Conservation (phyloP, 2,329 filamentous ascomycete species). For the Escovopsis sp. region DNA sequence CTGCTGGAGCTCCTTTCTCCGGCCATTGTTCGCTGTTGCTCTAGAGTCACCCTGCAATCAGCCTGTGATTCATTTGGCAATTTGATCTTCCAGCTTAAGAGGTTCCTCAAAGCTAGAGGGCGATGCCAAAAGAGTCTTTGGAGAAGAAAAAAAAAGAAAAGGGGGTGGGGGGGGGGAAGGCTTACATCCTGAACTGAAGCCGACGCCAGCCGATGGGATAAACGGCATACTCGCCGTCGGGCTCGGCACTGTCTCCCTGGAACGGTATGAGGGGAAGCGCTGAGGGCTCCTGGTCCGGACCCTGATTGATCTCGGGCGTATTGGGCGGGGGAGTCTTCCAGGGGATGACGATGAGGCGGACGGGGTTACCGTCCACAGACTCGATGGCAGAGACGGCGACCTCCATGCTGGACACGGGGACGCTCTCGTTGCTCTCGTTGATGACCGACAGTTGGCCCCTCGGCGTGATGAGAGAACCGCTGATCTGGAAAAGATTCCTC, state of each 20-base stretch:
- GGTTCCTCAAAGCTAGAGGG: too few relatives aligned
- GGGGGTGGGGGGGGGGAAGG: slow-evolving; percentile 4
- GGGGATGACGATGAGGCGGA: slow-evolving; percentile 90
- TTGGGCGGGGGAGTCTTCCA: slow-evolving; percentile 91
- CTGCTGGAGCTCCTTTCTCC: slow-evolving; percentile 87
- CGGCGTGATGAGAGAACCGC: slow-evolving; percentile 71
- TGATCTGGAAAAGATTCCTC: slow-evolving; percentile 90
- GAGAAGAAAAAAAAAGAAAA: too few relatives aligned
- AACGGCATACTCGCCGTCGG: slow-evolving; percentile 69
- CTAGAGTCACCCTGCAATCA: slow-evolving; percentile 22
- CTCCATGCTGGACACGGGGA: slow-evolving; percentile 71
- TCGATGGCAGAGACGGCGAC: slow-evolving; percentile 85
- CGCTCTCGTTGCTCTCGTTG: slow-evolving; percentile 69
- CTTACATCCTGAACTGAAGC: slow-evolving; percentile 73
- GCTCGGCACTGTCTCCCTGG: slow-evolving; percentile 42
- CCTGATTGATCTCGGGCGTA: slow-evolving; percentile 49
- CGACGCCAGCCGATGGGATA: slow-evolving; percentile 92
- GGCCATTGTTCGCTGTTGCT: slow-evolving; percentile 90
- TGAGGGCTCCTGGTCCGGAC: slow-evolving; percentile 69
- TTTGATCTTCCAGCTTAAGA: too few relatives aligned
- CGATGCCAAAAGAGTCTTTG: neutral
- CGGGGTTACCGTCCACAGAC: slow-evolving; percentile 80
- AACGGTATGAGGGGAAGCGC: slow-evolving; percentile 61
- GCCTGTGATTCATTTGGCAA: too few relatives aligned
- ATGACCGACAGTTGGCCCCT: slow-evolving; percentile 65